phyloP scores from a whole-genome alignment of 192 early-diverging fungal genomes.

The Neocallimastix lanati region DNA sequence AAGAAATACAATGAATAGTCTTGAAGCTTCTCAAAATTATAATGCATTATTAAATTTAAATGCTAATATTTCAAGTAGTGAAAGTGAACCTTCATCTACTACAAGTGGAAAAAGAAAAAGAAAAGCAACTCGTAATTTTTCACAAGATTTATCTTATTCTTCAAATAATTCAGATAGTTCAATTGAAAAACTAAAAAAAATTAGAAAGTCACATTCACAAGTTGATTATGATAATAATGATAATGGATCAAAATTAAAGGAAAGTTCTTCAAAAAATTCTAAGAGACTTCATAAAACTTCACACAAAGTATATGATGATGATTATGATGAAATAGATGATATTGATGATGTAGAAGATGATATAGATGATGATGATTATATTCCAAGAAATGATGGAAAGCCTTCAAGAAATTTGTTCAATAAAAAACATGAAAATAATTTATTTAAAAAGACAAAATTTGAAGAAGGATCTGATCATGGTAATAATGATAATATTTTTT shows the following conservation, averaged over 20 bases:
- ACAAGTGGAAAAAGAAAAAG: not conserved
- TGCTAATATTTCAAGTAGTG: not conserved
- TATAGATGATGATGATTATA: not conserved
- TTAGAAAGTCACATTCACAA: not conserved
- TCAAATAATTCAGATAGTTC: not conserved
- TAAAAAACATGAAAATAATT: not conserved
- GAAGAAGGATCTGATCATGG: not conserved
- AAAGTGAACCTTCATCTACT: not conserved
- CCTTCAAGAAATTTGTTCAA: not conserved
- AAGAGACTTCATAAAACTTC: not conserved
- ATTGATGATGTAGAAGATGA: not conserved
- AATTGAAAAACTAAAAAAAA: not conserved
- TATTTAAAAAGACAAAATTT: not conserved
- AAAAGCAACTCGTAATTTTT: not conserved
- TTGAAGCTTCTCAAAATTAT: conserved; percentile 3
- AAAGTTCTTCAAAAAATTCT: not conserved
- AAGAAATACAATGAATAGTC: conserved; percentile 1
- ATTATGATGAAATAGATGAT: not conserved
- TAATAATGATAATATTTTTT: not conserved
- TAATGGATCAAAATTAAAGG: not conserved
- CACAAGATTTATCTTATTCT: not conserved
- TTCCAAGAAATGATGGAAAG: not conserved
- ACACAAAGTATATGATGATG: not conserved
- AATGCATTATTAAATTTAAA: not conserved
- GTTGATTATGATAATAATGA: not conserved